Percentiles rank a stretch among this genome's conserved stretches.
Conservation (phyloP, 2,329 filamentous ascomycete species). For the Scedosporium apiospermum region DNA sequence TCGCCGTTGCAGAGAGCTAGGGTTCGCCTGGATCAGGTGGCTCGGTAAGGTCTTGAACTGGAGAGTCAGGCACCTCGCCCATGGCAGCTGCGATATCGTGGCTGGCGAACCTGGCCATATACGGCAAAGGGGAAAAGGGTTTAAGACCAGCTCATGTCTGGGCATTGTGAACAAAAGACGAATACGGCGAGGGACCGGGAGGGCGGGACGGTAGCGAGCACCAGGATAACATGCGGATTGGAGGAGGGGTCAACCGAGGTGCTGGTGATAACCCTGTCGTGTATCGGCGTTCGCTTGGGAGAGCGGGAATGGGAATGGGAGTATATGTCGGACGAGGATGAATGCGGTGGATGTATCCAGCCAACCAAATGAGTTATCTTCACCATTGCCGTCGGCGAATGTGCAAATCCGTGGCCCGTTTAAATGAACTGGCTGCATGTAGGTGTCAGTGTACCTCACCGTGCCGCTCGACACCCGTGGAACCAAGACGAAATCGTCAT, state of each 20-base stretch:
- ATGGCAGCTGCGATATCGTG: no score
- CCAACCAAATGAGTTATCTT: not conserved
- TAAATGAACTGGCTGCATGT: not conserved
- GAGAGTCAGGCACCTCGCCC: no score
- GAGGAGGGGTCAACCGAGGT: not conserved
- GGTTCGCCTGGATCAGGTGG: no score
- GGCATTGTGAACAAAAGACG: not conserved
- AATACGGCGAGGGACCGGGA: not conserved
- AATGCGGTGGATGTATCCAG: not conserved
- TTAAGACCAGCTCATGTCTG: no score
- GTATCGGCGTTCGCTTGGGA: conserved; percentile 4
- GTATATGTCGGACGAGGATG: not conserved
- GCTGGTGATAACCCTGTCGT: not conserved
- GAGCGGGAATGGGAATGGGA: not conserved
- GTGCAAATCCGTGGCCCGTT: not conserved
- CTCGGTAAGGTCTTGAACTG: no score
- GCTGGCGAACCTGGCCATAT: no score
- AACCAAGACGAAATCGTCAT: not conserved
- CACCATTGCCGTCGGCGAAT: not conserved
- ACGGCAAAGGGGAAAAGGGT: no score
- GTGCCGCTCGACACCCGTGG: not conserved
- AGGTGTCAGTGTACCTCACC: not conserved
- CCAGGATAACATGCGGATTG: not conserved
- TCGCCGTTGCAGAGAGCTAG: no score
- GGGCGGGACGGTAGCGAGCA: not conserved